Evolutionary conservation across 208 protist genomes (phyloP), one percentile per base, ranked within the genome.

Genomic region (Leptomonas pyrrhocoris): DNA sequence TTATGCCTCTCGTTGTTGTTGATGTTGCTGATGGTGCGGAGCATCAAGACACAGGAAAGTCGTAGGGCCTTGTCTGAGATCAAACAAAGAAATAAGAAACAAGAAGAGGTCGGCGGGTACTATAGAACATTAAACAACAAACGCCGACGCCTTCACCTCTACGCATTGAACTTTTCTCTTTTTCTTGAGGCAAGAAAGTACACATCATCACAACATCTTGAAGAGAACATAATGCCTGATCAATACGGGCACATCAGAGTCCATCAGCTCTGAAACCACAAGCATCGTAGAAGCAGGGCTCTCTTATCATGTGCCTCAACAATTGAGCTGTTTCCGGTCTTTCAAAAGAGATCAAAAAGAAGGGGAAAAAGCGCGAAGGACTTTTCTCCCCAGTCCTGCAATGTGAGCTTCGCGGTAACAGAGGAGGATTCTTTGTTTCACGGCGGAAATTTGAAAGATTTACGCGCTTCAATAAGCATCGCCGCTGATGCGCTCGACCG

Each of bases 101-200:
- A 62, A 81, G 34, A 63, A 15, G 13, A 2, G 54, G 30, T 12
- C 6, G 61, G 60, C 28, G 34, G 21, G 21, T 2, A 61, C 68
- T 74, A 74, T 74, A 67, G 38, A 68, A 74, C 68, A 65, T 65
- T 45, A 53, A 43, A 58, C 54, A 58, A 58, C n/a, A 49, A 49
- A 38, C 7, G 34, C 34, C 34, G 9, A 9, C 34, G 34, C 9
- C 7, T 38, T 38, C 34, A 38, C 9, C 34, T 38, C 34, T 9
- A 38, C 9, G 3, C 34, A 9, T 38, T 12, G 3, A 9, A 38
- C 34, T 38, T 3, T 38, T 38, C 7, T 38, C 9, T 3, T 38
- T 38, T 38, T 38, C 9, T 9, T 38, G 34, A 9, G 9, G 9
- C 9, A 38, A 38, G 34, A 38, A 38, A 3, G 34, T 38, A 38